Evolutionary conservation across 495 filamentous ascomycete genomes (phyloP).

Genomic region (Penicillium paxilli): DNA sequence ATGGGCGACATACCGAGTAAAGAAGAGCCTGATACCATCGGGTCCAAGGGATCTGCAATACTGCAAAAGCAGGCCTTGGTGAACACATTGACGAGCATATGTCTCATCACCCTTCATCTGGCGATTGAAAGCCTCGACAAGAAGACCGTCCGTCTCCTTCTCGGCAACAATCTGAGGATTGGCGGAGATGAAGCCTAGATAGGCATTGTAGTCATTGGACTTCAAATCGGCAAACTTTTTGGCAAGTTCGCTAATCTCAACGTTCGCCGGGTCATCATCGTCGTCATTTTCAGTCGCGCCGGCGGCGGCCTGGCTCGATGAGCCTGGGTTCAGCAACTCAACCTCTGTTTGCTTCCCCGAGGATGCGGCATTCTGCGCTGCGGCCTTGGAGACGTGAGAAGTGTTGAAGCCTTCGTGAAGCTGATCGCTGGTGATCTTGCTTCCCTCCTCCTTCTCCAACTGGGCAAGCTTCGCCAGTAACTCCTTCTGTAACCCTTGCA

Average conservation of each 20-base stretch:
- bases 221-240: constrained; percentile 79
- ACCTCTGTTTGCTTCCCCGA: constrained; percentile 45
- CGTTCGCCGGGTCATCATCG: constrained; percentile 67
- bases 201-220: constrained; percentile 68
- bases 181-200: constrained; percentile 69
- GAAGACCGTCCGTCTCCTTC: constrained; percentile 85
- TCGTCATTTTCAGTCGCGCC: constrained; percentile 59
- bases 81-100: constrained; percentile 84
- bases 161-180: constrained; percentile 80
- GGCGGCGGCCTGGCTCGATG: constrained; percentile 38
- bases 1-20: constrained; percentile 63
- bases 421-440: constrained; percentile 91
- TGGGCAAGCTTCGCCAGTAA: constrained; percentile 69
- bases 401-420: constrained; percentile 92
- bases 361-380: constrained; percentile 38
- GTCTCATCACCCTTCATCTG: constrained; percentile 73
- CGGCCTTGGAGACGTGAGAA: constrained; percentile 70
- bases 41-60: constrained; percentile 88
- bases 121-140: constrained; percentile 87
- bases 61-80: constrained; percentile 88
- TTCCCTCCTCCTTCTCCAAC: constrained; percentile 81
- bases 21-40: constrained; percentile 90
- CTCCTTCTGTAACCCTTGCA: constrained; percentile 74
- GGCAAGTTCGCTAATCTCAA: constrained; percentile 74
- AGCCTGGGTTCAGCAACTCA: constrained; percentile 79